Percentiles rank a stretch among this genome's conserved stretches.
phyloP scores from a whole-genome alignment of 208 protist species.

The Herpetomonas muscarum region DNA sequence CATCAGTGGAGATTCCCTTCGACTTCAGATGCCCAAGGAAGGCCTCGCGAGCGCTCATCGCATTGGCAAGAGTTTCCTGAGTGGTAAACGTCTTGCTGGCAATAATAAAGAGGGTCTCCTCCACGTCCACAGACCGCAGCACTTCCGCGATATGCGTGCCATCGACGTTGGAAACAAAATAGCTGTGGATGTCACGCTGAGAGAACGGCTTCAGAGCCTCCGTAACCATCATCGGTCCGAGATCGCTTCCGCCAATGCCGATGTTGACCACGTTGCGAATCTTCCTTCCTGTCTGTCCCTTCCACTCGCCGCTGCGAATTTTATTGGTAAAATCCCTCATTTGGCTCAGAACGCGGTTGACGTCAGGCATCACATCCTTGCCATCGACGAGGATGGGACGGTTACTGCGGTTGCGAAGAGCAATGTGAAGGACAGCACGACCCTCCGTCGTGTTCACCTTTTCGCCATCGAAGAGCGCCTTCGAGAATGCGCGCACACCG shows the following conservation, averaged over 20 bases:
- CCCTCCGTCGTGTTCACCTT: conserved; percentile 96
- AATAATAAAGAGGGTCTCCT: conserved; percentile 96
- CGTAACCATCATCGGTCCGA: conserved; percentile 94
- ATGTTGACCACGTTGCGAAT: conserved; percentile 98
- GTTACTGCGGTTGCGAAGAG: conserved; percentile 92
- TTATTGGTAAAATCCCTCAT: conserved; percentile 89
- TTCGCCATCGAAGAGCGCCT: conserved; percentile 92
- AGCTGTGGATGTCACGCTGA: conserved; percentile 55
- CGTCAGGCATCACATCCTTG: conserved; percentile 92
- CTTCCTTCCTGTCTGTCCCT: conserved; percentile 91
- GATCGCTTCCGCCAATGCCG: conserved; percentile 96
- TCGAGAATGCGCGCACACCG: conserved; percentile 64
- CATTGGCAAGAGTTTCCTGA: conserved; percentile 96
- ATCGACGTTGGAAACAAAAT: conserved; percentile 98
- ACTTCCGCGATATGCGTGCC: conserved; percentile 95
- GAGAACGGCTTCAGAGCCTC: conserved; percentile 92
- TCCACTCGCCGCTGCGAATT: conserved; percentile 91
- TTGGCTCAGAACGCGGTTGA: conserved; percentile 91
- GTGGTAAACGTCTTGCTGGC: conserved; percentile 98
- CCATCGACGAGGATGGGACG: conserved; percentile 90
- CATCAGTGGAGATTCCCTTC: conserved; percentile 30
- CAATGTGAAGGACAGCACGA: conserved; percentile 94
- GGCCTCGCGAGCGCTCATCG: conserved; percentile 83
- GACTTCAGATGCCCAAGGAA: conserved; percentile 68
- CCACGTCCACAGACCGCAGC: conserved; percentile 73